Base-by-base conservation (phyloP, 768 basidiomycete species). In the Lactifluus hygrophoroides region DNA sequence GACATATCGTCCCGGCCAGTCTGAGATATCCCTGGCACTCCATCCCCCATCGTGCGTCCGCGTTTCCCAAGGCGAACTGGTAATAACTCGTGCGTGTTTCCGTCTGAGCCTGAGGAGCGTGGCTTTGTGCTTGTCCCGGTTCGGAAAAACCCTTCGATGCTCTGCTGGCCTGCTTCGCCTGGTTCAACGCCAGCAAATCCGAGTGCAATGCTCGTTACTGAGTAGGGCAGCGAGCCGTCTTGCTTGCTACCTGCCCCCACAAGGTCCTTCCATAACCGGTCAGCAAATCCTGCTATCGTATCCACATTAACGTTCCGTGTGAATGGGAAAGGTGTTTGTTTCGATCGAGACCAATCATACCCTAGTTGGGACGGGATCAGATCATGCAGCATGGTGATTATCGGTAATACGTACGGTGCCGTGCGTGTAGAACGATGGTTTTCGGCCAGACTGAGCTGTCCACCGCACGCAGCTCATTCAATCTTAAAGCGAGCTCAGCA, bases 371-470 rank as follows among this genome's bases (percentile, higher is more conserved):
- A 54, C 5, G 3, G 19, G 6, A 43, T 54, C 16, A 40, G n/a
- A 43, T 43, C 6, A 46, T 30, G 37, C 25, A 19, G 27, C 21
- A 45, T 3, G 13, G n/a, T 13, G 23, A 14, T 3, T 25, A 47
- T 46, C 23, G 35, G 42, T 21, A 19, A 49, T 34, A 30, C 68
- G 58, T 54, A 81, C 92, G 86, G 76, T 86, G 84, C 28, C 88
- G 77, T 28, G 83, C 79, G 63, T 86, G 83, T 32, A 99, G 72
- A 17, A 88, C 91, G 45, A 99, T 75, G 0, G 89, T 88, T 71
- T 91, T 98, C 0, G 96, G 96, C 96, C 95, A 95, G 8, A 91
- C 66, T 43, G 85, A 85, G 0, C 88, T 84, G 14, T 80, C 79
- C 1, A 74, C 71, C 58, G 86, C 80, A 2, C 96, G 76, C 1